phyloP scores from a whole-genome alignment of 2,329 filamentous ascomycete genomes.

The Sclerotinia glacialis region DNA sequence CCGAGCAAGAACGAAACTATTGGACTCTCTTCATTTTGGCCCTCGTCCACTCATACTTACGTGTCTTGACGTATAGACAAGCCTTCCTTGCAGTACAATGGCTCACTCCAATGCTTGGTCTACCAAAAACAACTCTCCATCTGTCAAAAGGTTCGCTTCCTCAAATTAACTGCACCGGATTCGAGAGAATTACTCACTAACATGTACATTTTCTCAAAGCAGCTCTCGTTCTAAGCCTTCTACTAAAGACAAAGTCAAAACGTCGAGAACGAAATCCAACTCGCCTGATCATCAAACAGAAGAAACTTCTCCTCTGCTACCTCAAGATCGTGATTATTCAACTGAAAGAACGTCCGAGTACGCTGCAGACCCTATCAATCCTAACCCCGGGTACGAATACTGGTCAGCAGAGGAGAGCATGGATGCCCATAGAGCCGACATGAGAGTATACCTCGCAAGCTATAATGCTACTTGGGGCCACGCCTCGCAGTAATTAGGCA shows the following conservation, averaged over 20 bases:
- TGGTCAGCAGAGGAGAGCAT: slow-evolving; percentile 7
- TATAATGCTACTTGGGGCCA: slow-evolving; percentile 11
- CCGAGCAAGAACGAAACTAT: neutral
- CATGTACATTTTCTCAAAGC: too few relatives aligned
- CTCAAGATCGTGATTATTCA: neutral
- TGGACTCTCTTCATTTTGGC: neutral
- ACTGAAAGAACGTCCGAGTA: slow-evolving; percentile 4
- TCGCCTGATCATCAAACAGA: neutral
- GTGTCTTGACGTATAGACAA: neutral
- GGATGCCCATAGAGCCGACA: neutral
- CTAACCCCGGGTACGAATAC: slow-evolving; percentile 11
- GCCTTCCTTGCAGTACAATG: neutral
- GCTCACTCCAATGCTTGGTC: slow-evolving; percentile 14
- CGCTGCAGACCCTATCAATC: slow-evolving; percentile 6
- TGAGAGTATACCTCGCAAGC: neutral
- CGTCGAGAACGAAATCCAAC: slow-evolving; percentile 3
- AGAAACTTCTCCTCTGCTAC: neutral
- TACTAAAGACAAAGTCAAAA: neutral
- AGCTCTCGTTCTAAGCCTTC: neutral
- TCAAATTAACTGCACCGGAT: neutral
- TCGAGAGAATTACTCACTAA: neutral
- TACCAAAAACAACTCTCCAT: neutral
- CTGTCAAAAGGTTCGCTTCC: slow-evolving; percentile 8
- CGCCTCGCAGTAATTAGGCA: neutral
- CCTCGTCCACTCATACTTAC: neutral